Base-by-base conservation (phyloP, 2,329 filamentous ascomycete species). In the Grosmannia serpens region DNA sequence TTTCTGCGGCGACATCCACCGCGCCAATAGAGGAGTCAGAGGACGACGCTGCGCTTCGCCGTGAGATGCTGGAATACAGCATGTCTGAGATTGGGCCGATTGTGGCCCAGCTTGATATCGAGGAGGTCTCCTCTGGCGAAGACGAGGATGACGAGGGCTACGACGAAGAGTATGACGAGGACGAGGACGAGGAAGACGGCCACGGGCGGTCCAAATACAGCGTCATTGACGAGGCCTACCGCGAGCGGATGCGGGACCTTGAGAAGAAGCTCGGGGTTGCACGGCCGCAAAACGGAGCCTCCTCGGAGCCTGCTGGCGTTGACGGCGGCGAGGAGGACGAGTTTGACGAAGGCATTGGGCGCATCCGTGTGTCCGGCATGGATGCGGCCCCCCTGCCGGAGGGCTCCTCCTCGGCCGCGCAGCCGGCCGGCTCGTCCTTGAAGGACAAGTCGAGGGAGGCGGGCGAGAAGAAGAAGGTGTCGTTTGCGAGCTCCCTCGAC, bases 11-110 rank as follows among this genome's bases (percentile, higher is more conserved):
- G 33, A 67, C 75, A 22, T 77, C 84, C 1, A 74, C 90, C 15
- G 79, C 88, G 17, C 87, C 90, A 1, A 79, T 85, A 1, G 80
- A 88, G 56, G 94, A 99, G 65, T 83, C 86, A 0, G 77, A 81
- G 15, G 91, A 95, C 63, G 92, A 96, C 62, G 88, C 90, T 4
- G 80, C 80, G 35, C 71, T 96, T 27, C 85, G 94, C 7, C 83
- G 86, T 59, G 86, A 96, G 67, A 97, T 99, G 91, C 78, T 97
- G 9, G 81, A 88, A 62, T 99, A 97, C 68, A 86, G 89, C 61
- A 79, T 96, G 71, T 86, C 87, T 51, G 92, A 97, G 70, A 86
- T 99, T 59, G 90, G 91, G 4, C 84, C 89, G 44, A 88, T 99
- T 3, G 94, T 99, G 20, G 94, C 94, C 20, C 91, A 97, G 72